Conservation (phyloP, 2,329 filamentous ascomycete genomes). For the Peltaster fructicola region DNA sequence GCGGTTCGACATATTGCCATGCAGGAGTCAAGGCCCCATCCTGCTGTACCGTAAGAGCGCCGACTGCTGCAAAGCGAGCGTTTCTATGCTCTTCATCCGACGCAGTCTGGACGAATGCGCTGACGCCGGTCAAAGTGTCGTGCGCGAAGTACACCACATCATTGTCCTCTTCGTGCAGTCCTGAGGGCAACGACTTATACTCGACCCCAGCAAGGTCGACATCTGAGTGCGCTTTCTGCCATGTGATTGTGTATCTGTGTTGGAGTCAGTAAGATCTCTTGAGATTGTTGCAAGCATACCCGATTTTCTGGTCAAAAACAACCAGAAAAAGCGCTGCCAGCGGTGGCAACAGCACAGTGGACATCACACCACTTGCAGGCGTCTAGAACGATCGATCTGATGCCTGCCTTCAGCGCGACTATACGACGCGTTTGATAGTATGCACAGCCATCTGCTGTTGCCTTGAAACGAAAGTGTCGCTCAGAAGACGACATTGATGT, state of each 20-base stretch:
- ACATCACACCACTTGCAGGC: constrained; percentile 1
- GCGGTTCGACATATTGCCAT: constrained; percentile 66
- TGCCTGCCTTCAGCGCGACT: too few species aligned
- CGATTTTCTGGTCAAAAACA: constrained; percentile 22
- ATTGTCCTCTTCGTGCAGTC: constrained; percentile 70
- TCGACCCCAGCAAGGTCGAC: constrained; percentile 64
- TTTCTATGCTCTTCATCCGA: constrained; percentile 66
- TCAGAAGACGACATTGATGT: neutral
- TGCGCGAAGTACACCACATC: constrained; percentile 91
- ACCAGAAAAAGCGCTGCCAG: constrained; percentile 20
- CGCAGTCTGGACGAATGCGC: constrained; percentile 73
- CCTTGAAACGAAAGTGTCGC: neutral
- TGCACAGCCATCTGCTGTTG: neutral
- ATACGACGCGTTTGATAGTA: too few species aligned
- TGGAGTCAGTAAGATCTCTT: neutral
- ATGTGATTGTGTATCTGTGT: constrained; percentile 58
- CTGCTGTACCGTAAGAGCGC: constrained; percentile 55
- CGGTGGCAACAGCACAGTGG: constrained; percentile 9
- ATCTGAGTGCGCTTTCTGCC: constrained; percentile 57
- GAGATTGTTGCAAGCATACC: constrained; percentile 12
- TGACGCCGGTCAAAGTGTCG: constrained; percentile 60
- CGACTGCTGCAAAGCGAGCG: constrained; percentile 84
- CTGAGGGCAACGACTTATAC: constrained; percentile 90
- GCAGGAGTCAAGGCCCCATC: constrained; percentile 71
- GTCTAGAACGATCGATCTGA: neutral